Conservation (phyloP, 1,139 yeast species). For the Blastobotrys serpentis region DNA sequence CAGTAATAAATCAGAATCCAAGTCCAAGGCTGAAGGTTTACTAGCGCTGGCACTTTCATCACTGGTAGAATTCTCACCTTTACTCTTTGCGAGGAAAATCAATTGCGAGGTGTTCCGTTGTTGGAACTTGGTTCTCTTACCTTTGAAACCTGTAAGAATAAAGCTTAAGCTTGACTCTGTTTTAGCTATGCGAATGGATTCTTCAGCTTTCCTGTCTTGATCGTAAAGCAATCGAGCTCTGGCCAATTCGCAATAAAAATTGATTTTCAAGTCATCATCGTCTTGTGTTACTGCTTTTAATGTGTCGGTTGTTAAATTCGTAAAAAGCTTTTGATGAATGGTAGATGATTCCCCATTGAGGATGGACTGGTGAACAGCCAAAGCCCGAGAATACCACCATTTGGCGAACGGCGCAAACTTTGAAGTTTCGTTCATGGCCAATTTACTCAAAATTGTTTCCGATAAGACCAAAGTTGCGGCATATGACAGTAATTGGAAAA, state of each 20-base stretch:
- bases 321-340: slow-evolving; percentile 33
- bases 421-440: slow-evolving; percentile 16
- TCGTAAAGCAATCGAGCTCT: slow-evolving; percentile 53
- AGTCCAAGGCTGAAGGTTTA: slow-evolving; percentile 44
- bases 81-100: slow-evolving; percentile 72
- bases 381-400: slow-evolving; percentile 40
- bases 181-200: slow-evolving; percentile 55
- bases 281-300: slow-evolving; percentile 27
- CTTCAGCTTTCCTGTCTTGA: slow-evolving; percentile 58
- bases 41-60: slow-evolving; percentile 22
- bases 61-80: slow-evolving; percentile 33
- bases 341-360: slow-evolving; percentile 14
- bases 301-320: slow-evolving; percentile 26
- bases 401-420: slow-evolving; percentile 22
- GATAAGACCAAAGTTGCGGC: slow-evolving; percentile 37
- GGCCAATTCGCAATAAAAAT: slow-evolving; percentile 64
- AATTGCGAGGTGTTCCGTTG: slow-evolving; percentile 66
- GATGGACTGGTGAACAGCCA: slow-evolving; percentile 39
- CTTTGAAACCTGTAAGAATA: slow-evolving; percentile 82
- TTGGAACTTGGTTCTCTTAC: slow-evolving; percentile 85
- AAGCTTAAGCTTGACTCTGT: slow-evolving; percentile 56
- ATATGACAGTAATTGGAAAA: slow-evolving; percentile 35
- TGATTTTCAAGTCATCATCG: slow-evolving; percentile 28
- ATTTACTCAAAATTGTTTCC: slow-evolving; percentile 24
- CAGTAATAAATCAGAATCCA: slow-evolving; percentile 75